These are phyloP conservation scores for Beauveria bassiana DNA, from an alignment of 2,329 filamentous ascomycete species.

Conservation along the genomic window DNA sequence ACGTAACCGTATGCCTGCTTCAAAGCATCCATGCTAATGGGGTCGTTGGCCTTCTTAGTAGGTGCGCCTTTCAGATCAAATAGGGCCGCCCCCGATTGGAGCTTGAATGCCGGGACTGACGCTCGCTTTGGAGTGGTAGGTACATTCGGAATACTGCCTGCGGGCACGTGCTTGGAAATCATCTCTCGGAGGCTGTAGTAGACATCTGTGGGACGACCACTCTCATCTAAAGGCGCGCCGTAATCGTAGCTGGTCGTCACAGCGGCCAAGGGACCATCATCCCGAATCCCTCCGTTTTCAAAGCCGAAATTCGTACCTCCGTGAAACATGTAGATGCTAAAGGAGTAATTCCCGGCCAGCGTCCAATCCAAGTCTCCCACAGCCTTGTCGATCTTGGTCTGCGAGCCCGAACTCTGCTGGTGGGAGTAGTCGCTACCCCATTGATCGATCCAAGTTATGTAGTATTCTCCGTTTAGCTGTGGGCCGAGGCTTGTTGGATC, in stretches of 20 bases:
- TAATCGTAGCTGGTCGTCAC: conserved; percentile 45
- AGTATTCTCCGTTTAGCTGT: conserved; percentile 42
- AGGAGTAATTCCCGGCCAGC: conserved; percentile 31
- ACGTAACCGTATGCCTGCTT: conserved; percentile 36
- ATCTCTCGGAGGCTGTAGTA: conserved; percentile 33
- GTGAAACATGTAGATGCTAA: conserved; percentile 46
- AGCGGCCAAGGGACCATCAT: conserved; percentile 26
- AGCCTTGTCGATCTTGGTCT: conserved; percentile 19
- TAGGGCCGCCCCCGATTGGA: conserved; percentile 30
- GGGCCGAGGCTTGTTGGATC: conserved; percentile 35
- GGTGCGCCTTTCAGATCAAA: conserved; percentile 26
- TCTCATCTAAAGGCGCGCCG: conserved; percentile 41
- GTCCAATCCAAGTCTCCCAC: conserved; percentile 30
- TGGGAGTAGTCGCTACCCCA: conserved; percentile 34
- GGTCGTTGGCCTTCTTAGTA: conserved; percentile 18
- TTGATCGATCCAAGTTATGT: conserved; percentile 34
- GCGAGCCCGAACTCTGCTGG: conserved; percentile 23
- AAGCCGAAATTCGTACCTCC: conserved; percentile 45
- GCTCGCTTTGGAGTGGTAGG: conserved; percentile 25
- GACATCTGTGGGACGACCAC: conserved; percentile 35
- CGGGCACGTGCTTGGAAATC: conserved; percentile 29
- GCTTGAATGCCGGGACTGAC: conserved; percentile 27
- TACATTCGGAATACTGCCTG: conserved; percentile 29
- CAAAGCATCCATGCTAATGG: conserved; percentile 37
- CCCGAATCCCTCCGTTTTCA: conserved; percentile 37